Evolutionary conservation across 805 yeast genomes (phyloP).

Genomic region (Priceomyces castillae): DNA sequence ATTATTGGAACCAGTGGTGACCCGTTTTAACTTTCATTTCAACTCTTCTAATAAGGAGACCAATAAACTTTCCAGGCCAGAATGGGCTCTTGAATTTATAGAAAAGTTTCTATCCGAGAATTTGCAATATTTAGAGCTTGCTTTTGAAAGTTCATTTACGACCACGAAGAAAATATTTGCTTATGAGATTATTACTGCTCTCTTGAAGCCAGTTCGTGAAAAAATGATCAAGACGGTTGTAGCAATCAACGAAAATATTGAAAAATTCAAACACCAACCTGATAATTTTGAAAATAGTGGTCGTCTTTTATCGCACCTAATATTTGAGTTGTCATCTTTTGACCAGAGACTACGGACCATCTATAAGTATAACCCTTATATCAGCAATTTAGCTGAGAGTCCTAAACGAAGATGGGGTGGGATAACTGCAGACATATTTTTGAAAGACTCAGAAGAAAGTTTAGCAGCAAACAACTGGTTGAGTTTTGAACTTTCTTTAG

Average conservation of each 20-base stretch:
- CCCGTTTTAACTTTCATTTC: conserved; percentile 62
- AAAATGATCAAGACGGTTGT: conserved; percentile 35
- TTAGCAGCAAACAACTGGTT: conserved; percentile 47
- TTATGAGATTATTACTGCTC: conserved; percentile 43
- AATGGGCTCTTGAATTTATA: conserved; percentile 60
- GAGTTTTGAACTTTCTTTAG: conserved; percentile 49
- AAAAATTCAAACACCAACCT: conserved; percentile 12
- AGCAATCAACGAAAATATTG: conserved; percentile 23
- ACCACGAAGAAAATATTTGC: conserved; percentile 26
- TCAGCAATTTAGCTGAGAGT: conserved; percentile 14
- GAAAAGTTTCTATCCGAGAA: conserved; percentile 43
- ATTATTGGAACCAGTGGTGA: conserved; percentile 43
- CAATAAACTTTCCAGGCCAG: conserved; percentile 65
- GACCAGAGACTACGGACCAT: conserved; percentile 47
- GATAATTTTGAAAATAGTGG: conserved; percentile 38
- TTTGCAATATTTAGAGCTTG: conserved; percentile 36
- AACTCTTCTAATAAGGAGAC: conserved; percentile 51
- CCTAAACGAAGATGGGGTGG: conserved; percentile 47
- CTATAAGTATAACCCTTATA: conserved; percentile 47
- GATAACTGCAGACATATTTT: conserved; percentile 39
- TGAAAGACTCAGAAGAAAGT: conserved; percentile 32
- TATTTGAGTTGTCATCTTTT: conserved; percentile 56
- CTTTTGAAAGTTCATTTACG: conserved; percentile 35
- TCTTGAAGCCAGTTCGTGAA: conserved; percentile 45
- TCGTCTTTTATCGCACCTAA: conserved; percentile 53